phyloP scores from a whole-genome alignment of 148 eudicot species.

The Salicornia ramosissima region DNA sequence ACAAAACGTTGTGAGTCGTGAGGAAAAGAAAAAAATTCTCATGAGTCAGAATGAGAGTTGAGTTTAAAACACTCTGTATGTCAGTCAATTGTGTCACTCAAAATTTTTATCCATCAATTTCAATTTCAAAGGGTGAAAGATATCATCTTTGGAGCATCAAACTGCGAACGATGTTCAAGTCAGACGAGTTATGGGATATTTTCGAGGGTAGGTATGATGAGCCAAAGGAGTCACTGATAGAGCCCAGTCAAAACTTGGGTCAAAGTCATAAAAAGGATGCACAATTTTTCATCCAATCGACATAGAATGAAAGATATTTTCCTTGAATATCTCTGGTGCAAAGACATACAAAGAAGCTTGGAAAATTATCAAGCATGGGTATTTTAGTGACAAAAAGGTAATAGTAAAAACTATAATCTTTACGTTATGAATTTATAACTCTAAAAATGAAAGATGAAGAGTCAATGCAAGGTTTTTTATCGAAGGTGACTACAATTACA shows the following conservation, averaged over 20 bases:
- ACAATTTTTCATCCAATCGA: background rate
- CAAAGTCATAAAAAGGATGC: slow-evolving; percentile 6
- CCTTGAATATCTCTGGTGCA: background rate
- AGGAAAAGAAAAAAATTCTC: no score
- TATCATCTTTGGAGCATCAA: slow-evolving; percentile 7
- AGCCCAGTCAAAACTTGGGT: background rate
- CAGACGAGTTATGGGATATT: slow-evolving; percentile 12
- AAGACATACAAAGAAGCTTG: background rate
- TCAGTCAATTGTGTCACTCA: background rate
- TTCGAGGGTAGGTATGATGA: background rate
- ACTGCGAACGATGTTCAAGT: slow-evolving; percentile 1
- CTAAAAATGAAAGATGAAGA: background rate
- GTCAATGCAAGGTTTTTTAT: background rate
- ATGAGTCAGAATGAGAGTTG: no score
- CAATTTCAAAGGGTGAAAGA: slow-evolving; percentile 4
- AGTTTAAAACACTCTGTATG: no score
- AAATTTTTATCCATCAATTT: background rate
- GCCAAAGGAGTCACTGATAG: background rate
- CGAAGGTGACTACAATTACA: background rate
- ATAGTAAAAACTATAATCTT: background rate
- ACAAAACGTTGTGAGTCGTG: no score
- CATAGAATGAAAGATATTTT: background rate
- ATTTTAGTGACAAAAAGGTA: background rate
- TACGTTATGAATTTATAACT: background rate
- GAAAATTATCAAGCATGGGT: background rate